These are phyloP conservation scores for Xylaria scruposa DNA, from an alignment of 495 filamentous ascomycete species.

Conservation along the genomic window DNA sequence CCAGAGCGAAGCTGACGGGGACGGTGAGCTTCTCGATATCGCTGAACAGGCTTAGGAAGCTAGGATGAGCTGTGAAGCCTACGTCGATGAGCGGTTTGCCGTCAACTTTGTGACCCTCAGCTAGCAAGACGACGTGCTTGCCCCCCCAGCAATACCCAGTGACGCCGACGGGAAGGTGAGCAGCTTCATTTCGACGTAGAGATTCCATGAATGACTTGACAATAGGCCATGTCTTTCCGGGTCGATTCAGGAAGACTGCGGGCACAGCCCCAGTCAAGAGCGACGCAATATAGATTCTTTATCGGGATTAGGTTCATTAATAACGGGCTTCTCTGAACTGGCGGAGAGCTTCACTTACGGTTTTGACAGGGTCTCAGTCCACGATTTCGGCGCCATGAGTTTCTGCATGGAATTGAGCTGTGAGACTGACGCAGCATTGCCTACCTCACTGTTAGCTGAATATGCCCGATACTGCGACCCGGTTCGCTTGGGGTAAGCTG, in stretches of 20 bases:
- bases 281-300: conserved; percentile 42
- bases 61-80: conserved; percentile 36
- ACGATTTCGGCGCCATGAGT: conserved; percentile 23
- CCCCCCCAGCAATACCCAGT: conserved; percentile 41
- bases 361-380: conserved; percentile 21
- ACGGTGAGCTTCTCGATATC: conserved; percentile 32
- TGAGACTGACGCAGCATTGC: conserved; percentile 25
- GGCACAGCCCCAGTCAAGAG: conserved; percentile 49
- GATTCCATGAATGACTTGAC: conserved; percentile 33
- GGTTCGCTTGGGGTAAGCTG: background rate
- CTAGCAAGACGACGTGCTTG: conserved; percentile 34
- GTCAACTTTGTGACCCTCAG: conserved; percentile 15
- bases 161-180: conserved; percentile 28
- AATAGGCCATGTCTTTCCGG: conserved; percentile 45
- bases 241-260: conserved; percentile 40
- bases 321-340: background rate
- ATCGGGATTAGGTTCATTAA: conserved; percentile 17
- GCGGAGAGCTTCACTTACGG: conserved; percentile 23
- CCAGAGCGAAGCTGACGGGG: conserved; percentile 35
- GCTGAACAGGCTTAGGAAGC: conserved; percentile 20
- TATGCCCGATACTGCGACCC: background rate
- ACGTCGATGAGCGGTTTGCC: conserved; percentile 32
- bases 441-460: conserved; percentile 18
- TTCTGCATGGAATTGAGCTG: conserved; percentile 7
- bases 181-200: conserved; percentile 28